Evolutionary conservation across 176 grass and related monocot species (phyloP), one percentile per base, ranked within the genome.

Genomic region (bread wheat (Triticum aestivum)): DNA sequence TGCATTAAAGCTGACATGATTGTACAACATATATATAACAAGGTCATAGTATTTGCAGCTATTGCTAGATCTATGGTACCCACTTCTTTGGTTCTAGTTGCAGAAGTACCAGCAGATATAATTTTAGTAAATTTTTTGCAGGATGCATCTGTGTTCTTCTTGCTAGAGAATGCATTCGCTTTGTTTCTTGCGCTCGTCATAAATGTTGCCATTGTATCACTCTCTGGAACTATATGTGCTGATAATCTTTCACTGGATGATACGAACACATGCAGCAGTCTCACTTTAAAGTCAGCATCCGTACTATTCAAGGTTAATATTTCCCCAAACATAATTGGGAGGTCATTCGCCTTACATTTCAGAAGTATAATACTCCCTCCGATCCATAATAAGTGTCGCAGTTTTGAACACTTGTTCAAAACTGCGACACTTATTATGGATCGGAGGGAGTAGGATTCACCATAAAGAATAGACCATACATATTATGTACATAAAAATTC

Each of bases 231-330:
- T 34, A 83, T 94, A 11, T 97, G 95, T 65, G 47, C 76, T 38
- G 68, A 78, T 61, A 92, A 80, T 61, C 54, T 84, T 20, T 81
- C 91, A 61, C 30, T 62, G 13, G 77, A 73, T 0, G 66, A 89
- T 61, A 56, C 76, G 20, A 63, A 71, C 38, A 80, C 38, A 79
- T 97, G 95, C 79, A 78, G 42, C 3, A 32, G 80, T 79, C 82
- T 97, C 42, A 88, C 85, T 14, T 34, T 97, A 23, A 75, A 91
- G 33, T 92, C 90, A 1, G 73, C 92, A 32, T 90, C 82, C 38
- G 56, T 88, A 52, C 85, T 97, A 81, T 87, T 97, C 47, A 94
- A 92, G 95, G 95, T 97, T 30, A 49, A 79, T 89, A 86, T 65
- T 38, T 8, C 3, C 6, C 3, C 11, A 30, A 83, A 79, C 51